phyloP scores from a whole-genome alignment of 1,284 basidiomycete species.

The Pascua sp. region DNA sequence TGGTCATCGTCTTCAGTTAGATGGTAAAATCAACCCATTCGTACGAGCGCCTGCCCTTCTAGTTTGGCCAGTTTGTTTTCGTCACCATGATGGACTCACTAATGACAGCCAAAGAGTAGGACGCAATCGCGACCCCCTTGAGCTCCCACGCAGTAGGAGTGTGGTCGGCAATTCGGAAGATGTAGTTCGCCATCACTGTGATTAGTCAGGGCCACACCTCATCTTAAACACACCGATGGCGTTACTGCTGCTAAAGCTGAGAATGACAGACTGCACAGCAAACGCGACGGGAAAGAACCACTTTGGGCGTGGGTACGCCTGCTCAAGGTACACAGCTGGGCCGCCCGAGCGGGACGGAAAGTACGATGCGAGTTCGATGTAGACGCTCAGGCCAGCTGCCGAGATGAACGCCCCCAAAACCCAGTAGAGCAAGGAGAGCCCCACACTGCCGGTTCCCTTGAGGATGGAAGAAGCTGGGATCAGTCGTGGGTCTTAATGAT shows the following conservation, averaged over 20 bases:
- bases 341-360: constrained; percentile 30
- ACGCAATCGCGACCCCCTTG: constrained; percentile 10
- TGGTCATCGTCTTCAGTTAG: neutral
- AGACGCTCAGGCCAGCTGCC: constrained; percentile 24
- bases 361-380: constrained; percentile 28
- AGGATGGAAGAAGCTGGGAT: constrained; percentile 18
- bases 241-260: constrained; percentile 26
- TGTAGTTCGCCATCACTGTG: constrained; percentile 12
- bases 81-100: neutral
- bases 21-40: no score
- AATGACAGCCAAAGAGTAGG: neutral
- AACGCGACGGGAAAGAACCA: constrained; percentile 32
- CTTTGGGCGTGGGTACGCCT: constrained; percentile 26
- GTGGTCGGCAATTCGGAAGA: constrained; percentile 21
- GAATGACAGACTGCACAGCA: constrained; percentile 26
- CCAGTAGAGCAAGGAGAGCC: constrained; percentile 29
- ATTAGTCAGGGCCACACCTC: neutral
- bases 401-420: constrained; percentile 24
- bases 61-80: no score
- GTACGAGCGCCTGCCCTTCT: no score
- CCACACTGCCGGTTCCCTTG: constrained; percentile 21
- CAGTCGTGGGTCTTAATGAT: neutral
- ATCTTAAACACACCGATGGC: constrained; percentile 9
- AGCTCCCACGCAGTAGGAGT: constrained; percentile 20
- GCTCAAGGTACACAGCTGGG: constrained; percentile 35